These are phyloP conservation scores for Talaromyces wortmannii DNA, from an alignment of 495 filamentous ascomycete genomes.

Conservation along the genomic window DNA sequence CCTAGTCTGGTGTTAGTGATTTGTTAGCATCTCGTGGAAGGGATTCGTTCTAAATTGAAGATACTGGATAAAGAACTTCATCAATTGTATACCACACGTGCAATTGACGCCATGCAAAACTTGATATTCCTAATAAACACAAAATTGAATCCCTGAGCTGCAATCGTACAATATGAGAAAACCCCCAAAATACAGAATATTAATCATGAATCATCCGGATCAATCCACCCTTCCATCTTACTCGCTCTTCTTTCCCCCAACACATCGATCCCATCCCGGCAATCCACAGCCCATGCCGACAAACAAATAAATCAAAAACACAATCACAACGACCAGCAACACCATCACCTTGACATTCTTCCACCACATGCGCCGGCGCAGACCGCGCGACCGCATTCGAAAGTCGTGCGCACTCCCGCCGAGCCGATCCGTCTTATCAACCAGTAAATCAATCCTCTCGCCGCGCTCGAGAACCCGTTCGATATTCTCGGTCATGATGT, in stretches of 20 bases:
- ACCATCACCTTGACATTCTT: constrained; percentile 96
- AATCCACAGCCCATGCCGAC: constrained; percentile 70
- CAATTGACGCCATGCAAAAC: neutral
- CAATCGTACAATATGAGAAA: neutral
- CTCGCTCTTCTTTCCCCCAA: constrained; percentile 14
- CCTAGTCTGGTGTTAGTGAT: neutral
- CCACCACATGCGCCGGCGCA: constrained; percentile 98
- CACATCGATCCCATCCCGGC: constrained; percentile 50
- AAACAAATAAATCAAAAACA: constrained; percentile 77
- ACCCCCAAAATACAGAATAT: too few species aligned
- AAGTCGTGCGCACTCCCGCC: constrained; percentile 86
- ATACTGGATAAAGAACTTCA: too few species aligned
- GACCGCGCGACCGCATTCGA: constrained; percentile 69
- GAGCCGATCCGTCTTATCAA: constrained; percentile 93
- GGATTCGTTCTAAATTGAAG: too few species aligned
- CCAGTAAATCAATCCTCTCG: constrained; percentile 89
- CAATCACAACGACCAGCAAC: constrained; percentile 69
- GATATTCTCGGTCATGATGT: constrained; percentile 99
- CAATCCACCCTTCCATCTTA: neutral
- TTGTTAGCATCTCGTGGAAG: too few species aligned
- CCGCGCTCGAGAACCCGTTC: constrained; percentile 91
- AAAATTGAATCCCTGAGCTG: neutral
- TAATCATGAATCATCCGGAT: too few species aligned
- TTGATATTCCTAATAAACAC: neutral
- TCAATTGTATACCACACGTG: neutral